Conservation (phyloP, 1,284 basidiomycete species). For the Cutaneotrichosporon sp. region DNA sequence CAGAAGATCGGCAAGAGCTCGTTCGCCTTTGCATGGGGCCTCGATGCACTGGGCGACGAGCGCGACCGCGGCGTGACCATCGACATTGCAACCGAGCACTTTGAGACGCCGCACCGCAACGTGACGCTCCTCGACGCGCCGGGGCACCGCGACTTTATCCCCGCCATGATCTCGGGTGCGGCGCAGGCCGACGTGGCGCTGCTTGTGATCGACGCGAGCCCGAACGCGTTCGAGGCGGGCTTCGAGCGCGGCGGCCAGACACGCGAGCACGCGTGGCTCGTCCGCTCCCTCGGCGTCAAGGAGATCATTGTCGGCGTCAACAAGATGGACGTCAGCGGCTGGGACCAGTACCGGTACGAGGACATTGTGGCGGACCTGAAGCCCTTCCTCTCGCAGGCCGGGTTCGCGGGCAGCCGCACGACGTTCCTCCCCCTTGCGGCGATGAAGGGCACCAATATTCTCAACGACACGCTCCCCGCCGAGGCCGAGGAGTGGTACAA, state of each 20-base stretch:
- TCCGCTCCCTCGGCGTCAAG: slow-evolving; percentile 89
- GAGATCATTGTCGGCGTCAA: slow-evolving; percentile 93
- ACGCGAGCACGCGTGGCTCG: slow-evolving; percentile 90
- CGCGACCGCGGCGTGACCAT: slow-evolving; percentile 95
- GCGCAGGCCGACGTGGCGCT: slow-evolving; percentile 95
- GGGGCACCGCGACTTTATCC: slow-evolving; percentile 95
- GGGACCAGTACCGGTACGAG: slow-evolving; percentile 79
- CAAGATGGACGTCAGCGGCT: slow-evolving; percentile 88
- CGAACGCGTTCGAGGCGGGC: slow-evolving; percentile 93
- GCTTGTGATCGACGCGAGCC: slow-evolving; percentile 88
- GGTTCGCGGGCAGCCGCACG: slow-evolving; percentile 77
- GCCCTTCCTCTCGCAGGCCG: slow-evolving; percentile 83
- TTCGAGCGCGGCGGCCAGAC: slow-evolving; percentile 95
- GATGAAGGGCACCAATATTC: slow-evolving; percentile 80
- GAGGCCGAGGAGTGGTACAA: slow-evolving; percentile 68
- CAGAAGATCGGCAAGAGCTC: slow-evolving; percentile 87
- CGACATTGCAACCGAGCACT: slow-evolving; percentile 86
- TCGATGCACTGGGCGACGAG: slow-evolving; percentile 92
- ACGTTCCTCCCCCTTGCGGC: slow-evolving; percentile 88
- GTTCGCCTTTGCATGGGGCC: slow-evolving; percentile 97
- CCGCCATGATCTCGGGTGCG: slow-evolving; percentile 99
- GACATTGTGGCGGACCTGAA: slow-evolving; percentile 74
- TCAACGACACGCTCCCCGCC: slow-evolving; percentile 50
- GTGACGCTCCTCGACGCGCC: slow-evolving; percentile 95
- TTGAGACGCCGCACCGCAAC: slow-evolving; percentile 73